A percentile compares a stretch with the other conserved stretches of the same genome.
Conservation (phyloP, 2,329 filamentous ascomycete species). For the Diplodia intermedia region DNA sequence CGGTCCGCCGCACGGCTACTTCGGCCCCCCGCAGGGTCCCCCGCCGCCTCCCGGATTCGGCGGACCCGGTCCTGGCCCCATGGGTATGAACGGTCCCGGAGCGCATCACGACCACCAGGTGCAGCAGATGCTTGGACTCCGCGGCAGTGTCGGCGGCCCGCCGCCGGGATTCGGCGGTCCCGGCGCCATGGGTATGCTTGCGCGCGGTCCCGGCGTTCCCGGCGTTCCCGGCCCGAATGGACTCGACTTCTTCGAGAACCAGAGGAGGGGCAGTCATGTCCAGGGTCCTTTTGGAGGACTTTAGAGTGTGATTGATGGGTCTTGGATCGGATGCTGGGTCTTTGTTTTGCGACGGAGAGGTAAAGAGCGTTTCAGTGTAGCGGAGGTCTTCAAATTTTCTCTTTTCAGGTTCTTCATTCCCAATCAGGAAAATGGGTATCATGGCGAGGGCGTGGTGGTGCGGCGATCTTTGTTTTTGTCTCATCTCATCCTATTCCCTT, state of each 20-base stretch:
- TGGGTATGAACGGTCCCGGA: constrained; percentile 28
- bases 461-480: constrained; percentile 17
- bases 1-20: constrained; percentile 21
- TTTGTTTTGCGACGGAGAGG: constrained; percentile 6
- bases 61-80: constrained; percentile 27
- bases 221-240: constrained; percentile 10
- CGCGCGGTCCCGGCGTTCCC: constrained; percentile 6
- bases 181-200: constrained; percentile 17
- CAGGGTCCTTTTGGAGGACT: constrained; percentile 26
- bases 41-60: constrained; percentile 29
- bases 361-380: background rate
- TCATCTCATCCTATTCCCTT: constrained; percentile 8
- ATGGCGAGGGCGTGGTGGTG: constrained; percentile 29
- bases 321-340: constrained; percentile 5
- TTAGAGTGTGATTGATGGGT: constrained; percentile 11
- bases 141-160: constrained; percentile 24
- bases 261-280: constrained; percentile 25
- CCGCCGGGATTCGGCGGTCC: constrained; percentile 27
- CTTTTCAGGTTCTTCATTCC: background rate
- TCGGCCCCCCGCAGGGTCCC: constrained; percentile 16
- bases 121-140: constrained; percentile 25
- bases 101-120: constrained; percentile 14
- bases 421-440: constrained; percentile 23
- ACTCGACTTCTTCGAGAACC: constrained; percentile 25
- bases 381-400: constrained; percentile 8